These are phyloP conservation scores for Besnoitia besnoiti DNA, from an alignment of 169 alveolate species.

Conservation along the genomic window DNA sequence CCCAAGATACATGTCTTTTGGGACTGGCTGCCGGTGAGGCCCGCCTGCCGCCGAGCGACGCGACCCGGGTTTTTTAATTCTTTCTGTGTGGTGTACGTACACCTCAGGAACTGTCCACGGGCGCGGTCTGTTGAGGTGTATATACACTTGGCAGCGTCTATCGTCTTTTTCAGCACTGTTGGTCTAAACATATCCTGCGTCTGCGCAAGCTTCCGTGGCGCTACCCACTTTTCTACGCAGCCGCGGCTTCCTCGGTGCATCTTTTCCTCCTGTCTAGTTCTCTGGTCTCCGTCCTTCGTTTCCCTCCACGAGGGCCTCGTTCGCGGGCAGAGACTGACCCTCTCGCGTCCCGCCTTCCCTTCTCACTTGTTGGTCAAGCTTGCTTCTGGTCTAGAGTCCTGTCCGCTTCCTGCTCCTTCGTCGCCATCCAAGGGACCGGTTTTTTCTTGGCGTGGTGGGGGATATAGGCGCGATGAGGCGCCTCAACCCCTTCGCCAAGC, in stretches of 20 bases:
- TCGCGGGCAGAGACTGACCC: background rate
- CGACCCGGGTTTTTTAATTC: no score
- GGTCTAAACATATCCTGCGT: no score
- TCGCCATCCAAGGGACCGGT: background rate
- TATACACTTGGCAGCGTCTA: background rate
- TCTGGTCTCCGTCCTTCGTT: background rate
- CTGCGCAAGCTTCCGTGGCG: no score
- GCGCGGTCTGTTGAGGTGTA: background rate
- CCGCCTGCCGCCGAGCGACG: no score
- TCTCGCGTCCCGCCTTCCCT: background rate
- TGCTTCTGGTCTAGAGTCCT: background rate
- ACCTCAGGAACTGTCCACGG: background rate
- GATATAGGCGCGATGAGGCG: background rate
- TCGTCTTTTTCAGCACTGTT: no score
- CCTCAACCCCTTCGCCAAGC: background rate
- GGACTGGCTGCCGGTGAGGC: no score
- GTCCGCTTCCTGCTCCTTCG: background rate
- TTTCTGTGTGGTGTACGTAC: background rate
- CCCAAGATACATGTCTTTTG: no score
- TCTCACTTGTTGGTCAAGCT: background rate
- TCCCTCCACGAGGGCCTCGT: no score
- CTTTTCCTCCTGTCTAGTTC: background rate
- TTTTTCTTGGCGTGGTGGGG: background rate
- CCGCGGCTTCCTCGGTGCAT: background rate
- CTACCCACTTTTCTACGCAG: no score